phyloP scores from a whole-genome alignment of 371 early-diverging fungal genomes.

The Capillidium heterosporum region DNA sequence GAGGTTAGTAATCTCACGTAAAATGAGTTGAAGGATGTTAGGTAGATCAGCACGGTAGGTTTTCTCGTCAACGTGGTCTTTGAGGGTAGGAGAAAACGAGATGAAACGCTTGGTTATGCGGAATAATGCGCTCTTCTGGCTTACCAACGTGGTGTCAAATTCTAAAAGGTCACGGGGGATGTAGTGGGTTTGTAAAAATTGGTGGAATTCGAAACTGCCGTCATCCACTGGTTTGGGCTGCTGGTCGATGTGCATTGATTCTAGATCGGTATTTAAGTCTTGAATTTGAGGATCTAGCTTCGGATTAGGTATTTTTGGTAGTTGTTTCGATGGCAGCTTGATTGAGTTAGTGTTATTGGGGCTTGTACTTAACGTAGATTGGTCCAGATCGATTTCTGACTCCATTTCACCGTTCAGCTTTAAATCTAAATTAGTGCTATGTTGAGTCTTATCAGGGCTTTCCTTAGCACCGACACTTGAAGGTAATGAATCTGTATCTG shows the following conservation, averaged over 20 bases:
- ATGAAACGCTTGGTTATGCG: background rate
- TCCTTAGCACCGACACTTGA: background rate
- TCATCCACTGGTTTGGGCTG: background rate
- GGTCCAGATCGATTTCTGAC: too few relatives aligned
- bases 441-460: background rate
- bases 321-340: too few relatives aligned
- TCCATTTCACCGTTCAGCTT: too few relatives aligned
- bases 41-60: background rate
- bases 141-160: background rate
- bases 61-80: background rate
- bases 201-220: background rate
- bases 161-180: background rate
- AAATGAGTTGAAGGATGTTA: background rate
- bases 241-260: background rate
- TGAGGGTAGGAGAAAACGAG: background rate
- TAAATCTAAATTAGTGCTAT: background rate
- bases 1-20: background rate
- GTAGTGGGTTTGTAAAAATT: background rate
- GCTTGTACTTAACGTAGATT: too few relatives aligned
- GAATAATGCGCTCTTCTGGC: background rate
- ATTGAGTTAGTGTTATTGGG: too few relatives aligned
- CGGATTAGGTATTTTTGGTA: too few relatives aligned
- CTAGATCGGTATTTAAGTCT: too few relatives aligned
- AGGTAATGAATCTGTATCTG: background rate
- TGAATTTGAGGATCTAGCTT: too few relatives aligned